phyloP scores from a whole-genome alignment of 1,284 basidiomycete genomes.

The Megacollybia platyphylla region DNA sequence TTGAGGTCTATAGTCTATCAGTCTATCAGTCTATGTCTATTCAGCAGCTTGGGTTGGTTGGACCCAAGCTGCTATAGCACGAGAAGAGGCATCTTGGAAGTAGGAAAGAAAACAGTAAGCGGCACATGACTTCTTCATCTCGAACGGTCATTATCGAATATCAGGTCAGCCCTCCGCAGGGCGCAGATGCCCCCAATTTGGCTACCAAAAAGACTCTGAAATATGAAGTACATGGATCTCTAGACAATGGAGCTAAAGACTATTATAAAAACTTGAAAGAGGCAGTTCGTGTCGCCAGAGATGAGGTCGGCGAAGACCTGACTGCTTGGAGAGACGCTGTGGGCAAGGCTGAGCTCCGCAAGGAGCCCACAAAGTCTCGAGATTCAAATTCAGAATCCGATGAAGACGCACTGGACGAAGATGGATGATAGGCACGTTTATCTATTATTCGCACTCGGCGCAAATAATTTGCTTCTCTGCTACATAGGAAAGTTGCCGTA shows the following conservation, averaged over 20 bases:
- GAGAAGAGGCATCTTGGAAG: conserved; percentile 21
- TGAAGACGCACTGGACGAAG: conserved; percentile 19
- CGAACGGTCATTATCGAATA: too few relatives aligned
- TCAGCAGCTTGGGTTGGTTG: conserved; percentile 9
- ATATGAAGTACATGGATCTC: too few relatives aligned
- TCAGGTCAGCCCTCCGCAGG: too few relatives aligned
- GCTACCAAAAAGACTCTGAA: too few relatives aligned
- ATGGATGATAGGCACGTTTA: not conserved
- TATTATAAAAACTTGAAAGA: conserved; percentile 41
- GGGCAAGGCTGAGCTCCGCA: conserved; percentile 43
- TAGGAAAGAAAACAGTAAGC: not conserved
- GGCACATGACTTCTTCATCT: too few relatives aligned
- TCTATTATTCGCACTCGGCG: too few relatives aligned
- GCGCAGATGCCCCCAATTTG: too few relatives aligned
- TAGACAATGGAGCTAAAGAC: conserved; percentile 15
- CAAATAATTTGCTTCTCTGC: too few relatives aligned
- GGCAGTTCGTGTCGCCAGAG: conserved; percentile 37
- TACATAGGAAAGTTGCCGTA: too few relatives aligned
- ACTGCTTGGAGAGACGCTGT: conserved; percentile 61
- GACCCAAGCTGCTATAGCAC: conserved; percentile 20
- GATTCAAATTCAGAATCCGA: conserved; percentile 26
- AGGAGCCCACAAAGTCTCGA: conserved; percentile 28
- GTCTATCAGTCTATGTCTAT: conserved; percentile 11
- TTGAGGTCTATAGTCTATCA: conserved; percentile 17
- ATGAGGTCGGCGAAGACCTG: conserved; percentile 44